Percentiles rank a stretch among this genome's conserved stretches.
phyloP scores from a whole-genome alignment of 2,329 filamentous ascomycete genomes.

The Xylaria sp. region DNA sequence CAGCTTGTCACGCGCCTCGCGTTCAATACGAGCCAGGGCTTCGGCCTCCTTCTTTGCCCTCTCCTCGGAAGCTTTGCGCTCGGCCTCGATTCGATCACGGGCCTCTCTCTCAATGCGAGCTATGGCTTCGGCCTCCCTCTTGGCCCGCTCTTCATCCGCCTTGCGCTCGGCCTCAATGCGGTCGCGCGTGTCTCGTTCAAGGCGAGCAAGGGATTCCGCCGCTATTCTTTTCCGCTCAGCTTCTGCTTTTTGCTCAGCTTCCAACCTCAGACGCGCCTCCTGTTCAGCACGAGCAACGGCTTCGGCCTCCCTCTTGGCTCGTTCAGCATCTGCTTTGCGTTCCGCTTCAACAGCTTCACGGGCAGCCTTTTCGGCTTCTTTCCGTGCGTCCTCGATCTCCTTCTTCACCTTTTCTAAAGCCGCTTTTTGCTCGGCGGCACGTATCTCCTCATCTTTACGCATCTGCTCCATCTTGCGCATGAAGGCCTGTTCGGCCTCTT shows the following conservation, averaged over 20 bases:
- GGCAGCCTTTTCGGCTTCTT: slow-evolving; percentile 42
- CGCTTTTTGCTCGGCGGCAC: slow-evolving; percentile 32
- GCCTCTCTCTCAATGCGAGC: slow-evolving; percentile 34
- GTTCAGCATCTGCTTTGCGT: slow-evolving; percentile 39
- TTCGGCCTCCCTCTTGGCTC: slow-evolving; percentile 24
- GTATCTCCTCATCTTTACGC: slow-evolving; percentile 32
- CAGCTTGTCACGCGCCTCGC: slow-evolving; percentile 33
- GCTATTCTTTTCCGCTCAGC: slow-evolving; percentile 32
- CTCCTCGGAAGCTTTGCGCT: slow-evolving; percentile 38
- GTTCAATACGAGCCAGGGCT: slow-evolving; percentile 31
- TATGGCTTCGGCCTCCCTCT: slow-evolving; percentile 26
- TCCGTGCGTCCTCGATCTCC: slow-evolving; percentile 44
- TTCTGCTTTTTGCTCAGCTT: slow-evolving; percentile 34
- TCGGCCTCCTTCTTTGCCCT: slow-evolving; percentile 26
- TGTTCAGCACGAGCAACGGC: slow-evolving; percentile 33
- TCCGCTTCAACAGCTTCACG: slow-evolving; percentile 36
- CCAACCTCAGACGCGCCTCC: slow-evolving; percentile 32
- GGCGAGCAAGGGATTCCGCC: slow-evolving; percentile 29
- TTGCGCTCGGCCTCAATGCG: slow-evolving; percentile 31
- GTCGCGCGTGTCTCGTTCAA: slow-evolving; percentile 34
- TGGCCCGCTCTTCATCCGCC: slow-evolving; percentile 37
- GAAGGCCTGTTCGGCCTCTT: slow-evolving; percentile 44
- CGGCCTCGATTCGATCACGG: slow-evolving; percentile 31
- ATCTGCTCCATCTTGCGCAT: slow-evolving; percentile 39
- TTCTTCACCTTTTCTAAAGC: slow-evolving; percentile 42